phyloP scores from a whole-genome alignment of 1,284 basidiomycete species.

The Sporisorium exsertum region DNA sequence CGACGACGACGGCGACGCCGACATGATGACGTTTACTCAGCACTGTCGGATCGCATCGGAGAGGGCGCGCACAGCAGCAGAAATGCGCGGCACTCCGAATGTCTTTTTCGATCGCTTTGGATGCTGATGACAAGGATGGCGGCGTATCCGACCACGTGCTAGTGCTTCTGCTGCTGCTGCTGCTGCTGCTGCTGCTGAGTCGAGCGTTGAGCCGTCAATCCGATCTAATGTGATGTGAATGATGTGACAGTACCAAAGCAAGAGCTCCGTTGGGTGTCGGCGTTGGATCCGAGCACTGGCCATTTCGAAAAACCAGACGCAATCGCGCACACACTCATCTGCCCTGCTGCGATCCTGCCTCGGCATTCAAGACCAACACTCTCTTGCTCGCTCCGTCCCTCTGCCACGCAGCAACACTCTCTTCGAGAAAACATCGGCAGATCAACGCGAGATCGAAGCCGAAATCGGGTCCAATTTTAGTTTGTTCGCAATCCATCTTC shows the following conservation, averaged over 20 bases:
- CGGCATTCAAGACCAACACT: not conserved
- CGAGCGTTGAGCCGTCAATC: not conserved
- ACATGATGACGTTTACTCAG: constrained; percentile 16
- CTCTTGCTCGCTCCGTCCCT: no score
- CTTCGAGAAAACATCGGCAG: not conserved
- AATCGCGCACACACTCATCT: not conserved
- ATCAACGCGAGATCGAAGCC: not conserved
- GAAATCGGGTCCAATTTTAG: not conserved
- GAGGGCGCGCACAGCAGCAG: not conserved
- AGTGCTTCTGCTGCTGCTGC: not conserved
- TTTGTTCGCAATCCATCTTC: not conserved
- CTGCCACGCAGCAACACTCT: no score
- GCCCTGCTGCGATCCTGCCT: not conserved
- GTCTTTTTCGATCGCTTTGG: not conserved
- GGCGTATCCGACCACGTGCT: not conserved
- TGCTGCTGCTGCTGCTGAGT: constrained; percentile 3
- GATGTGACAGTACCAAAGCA: constrained; percentile 1
- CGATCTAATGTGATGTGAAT: not conserved
- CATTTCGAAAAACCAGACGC: not conserved
- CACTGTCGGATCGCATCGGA: not conserved
- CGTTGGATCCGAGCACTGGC: constrained; percentile 3
- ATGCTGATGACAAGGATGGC: not conserved
- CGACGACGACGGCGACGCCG: constrained; percentile 25
- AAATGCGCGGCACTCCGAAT: not conserved
- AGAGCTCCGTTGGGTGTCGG: not conserved